Evolutionary conservation across 768 basidiomycete species (phyloP).

Genomic region (Kwoniella shandongensis): DNA sequence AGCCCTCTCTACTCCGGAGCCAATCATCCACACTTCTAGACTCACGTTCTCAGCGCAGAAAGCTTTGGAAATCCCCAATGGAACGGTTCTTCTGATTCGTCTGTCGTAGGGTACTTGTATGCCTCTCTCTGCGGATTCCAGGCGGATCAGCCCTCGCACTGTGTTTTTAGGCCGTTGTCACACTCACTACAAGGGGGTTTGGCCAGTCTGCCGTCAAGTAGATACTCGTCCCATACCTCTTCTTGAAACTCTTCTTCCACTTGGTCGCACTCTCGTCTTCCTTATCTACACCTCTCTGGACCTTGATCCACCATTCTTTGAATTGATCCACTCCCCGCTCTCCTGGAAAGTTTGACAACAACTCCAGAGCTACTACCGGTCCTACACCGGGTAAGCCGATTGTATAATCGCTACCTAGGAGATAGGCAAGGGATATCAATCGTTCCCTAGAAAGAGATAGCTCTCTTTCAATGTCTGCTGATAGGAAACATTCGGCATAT

Average conservation of each 20-base stretch:
- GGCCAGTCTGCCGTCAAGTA: constrained; percentile 85
- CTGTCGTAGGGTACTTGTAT: constrained; percentile 87
- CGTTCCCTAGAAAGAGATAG: constrained; percentile 81
- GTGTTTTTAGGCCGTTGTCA: not conserved
- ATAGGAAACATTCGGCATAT: constrained; percentile 93
- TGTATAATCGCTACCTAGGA: constrained; percentile 95
- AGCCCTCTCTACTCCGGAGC: constrained; percentile 1
- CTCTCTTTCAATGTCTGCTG: constrained; percentile 79
- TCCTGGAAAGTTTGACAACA: constrained; percentile 89
- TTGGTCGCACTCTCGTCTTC: constrained; percentile 69
- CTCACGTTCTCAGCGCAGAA: constrained; percentile 79
- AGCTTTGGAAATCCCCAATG: constrained; percentile 98
- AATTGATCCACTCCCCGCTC: constrained; percentile 79
- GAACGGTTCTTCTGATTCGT: constrained; percentile 88
- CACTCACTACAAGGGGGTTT: constrained; percentile 77
- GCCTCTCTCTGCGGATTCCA: constrained; percentile 68
- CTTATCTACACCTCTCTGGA: constrained; percentile 84
- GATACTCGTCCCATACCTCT: constrained; percentile 73
- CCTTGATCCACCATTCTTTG: constrained; percentile 89
- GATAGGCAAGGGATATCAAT: constrained; percentile 83
- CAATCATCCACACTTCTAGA: constrained; percentile 10
- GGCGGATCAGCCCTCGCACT: constrained; percentile 11
- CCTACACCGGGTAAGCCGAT: constrained; percentile 89
- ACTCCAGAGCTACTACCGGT: constrained; percentile 93
- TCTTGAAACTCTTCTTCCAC: constrained; percentile 86